phyloP scores from a whole-genome alignment of 495 filamentous ascomycete species.

The Aspergillus indologenus region DNA sequence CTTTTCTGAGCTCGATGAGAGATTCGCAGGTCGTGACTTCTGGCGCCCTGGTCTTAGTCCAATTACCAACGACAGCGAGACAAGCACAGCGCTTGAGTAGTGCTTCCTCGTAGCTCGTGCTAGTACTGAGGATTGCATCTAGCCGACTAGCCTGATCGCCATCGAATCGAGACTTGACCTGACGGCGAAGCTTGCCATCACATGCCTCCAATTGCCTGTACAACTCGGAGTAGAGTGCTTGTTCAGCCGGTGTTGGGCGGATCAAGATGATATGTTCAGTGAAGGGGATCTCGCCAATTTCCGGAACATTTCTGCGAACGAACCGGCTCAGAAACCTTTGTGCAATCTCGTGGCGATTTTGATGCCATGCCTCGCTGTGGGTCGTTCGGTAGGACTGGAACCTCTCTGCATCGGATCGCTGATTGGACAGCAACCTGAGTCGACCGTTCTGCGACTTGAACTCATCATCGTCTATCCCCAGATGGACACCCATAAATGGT shows the following conservation, averaged over 20 bases:
- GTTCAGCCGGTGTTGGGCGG: slow-evolving; percentile 38
- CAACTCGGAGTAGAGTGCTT: slow-evolving; percentile 46
- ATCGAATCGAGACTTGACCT: slow-evolving; percentile 27
- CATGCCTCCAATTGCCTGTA: slow-evolving; percentile 41
- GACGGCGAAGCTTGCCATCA: slow-evolving; percentile 39
- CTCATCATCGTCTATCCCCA: slow-evolving; percentile 51
- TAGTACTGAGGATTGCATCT: slow-evolving; percentile 41
- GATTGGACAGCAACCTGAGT: slow-evolving; percentile 20
- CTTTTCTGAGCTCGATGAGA: slow-evolving; percentile 23
- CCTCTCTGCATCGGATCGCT: slow-evolving; percentile 39
- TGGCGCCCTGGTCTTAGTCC: slow-evolving; percentile 12
- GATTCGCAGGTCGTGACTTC: slow-evolving; percentile 20
- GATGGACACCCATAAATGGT: slow-evolving; percentile 50
- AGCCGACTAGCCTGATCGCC: slow-evolving; percentile 40
- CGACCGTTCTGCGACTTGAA: slow-evolving; percentile 33
- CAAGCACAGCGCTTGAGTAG: slow-evolving; percentile 47
- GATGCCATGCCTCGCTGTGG: slow-evolving; percentile 51
- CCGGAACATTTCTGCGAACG: slow-evolving; percentile 49
- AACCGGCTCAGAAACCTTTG: slow-evolving; percentile 54
- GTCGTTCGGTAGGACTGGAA: slow-evolving; percentile 44
- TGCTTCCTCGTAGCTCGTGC: slow-evolving; percentile 41
- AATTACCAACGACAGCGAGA: slow-evolving; percentile 16
- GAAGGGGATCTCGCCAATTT: slow-evolving; percentile 43
- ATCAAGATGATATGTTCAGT: slow-evolving; percentile 37
- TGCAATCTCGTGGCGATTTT: slow-evolving; percentile 44